These are phyloP conservation scores for Smallanthus sonchifolius DNA, from an alignment of 129 eudicot species.

Conservation along the genomic window DNA sequence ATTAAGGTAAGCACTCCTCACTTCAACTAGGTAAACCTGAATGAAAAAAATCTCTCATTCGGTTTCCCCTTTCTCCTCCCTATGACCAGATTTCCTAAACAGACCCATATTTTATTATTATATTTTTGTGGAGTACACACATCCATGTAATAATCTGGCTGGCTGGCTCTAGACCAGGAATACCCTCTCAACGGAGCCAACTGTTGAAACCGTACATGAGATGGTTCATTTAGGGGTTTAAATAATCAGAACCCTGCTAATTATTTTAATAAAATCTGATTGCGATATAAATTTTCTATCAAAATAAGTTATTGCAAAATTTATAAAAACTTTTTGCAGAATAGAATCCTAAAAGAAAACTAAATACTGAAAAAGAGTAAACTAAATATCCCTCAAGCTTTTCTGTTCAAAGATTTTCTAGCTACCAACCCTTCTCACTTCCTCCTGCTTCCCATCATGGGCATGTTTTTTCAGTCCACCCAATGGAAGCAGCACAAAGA, in stretches of 20 bases:
- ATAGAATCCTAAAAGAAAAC: not conserved
- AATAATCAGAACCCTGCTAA: not conserved
- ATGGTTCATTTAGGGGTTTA: conserved; percentile 4
- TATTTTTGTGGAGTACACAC: not conserved
- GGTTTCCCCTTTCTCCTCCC: not conserved
- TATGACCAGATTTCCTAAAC: not conserved
- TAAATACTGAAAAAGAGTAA: not conserved
- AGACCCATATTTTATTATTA: not conserved
- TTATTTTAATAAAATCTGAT: not conserved
- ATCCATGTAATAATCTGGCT: not conserved
- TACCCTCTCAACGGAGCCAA: not conserved
- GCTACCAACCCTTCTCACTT: not conserved
- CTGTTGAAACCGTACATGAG: not conserved
- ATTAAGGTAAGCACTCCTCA: not conserved
- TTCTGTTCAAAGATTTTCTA: not conserved
- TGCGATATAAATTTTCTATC: not conserved
- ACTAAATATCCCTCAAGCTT: not conserved
- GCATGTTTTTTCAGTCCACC: not conserved
- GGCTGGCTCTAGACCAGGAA: not conserved
- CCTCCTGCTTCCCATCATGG: not conserved
- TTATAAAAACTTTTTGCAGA: not conserved
- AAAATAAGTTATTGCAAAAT: not conserved
- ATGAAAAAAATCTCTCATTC: not conserved
- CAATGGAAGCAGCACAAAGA: not conserved
- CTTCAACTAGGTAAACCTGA: conserved; percentile 1